phyloP scores from a whole-genome alignment of 1,284 basidiomycete genomes.

The Thecaphora thlaspeos region DNA sequence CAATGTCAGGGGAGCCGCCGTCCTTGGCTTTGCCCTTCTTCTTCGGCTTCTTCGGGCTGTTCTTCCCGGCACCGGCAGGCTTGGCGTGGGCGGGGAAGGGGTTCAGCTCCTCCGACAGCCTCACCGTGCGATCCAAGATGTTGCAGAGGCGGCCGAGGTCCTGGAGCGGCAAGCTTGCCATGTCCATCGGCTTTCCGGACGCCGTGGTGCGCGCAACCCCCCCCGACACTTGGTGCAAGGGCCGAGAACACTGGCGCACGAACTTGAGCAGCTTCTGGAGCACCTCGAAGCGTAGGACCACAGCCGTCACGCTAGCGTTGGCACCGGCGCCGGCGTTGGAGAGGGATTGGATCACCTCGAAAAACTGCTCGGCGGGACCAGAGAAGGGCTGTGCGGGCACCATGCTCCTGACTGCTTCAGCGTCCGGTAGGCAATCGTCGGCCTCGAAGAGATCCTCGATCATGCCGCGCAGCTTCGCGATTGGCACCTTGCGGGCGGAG shows the following conservation, averaged over 20 bases:
- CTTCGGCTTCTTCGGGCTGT: slow-evolving; percentile 19
- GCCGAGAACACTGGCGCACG: slow-evolving; percentile 23
- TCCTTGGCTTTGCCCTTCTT: slow-evolving; percentile 9
- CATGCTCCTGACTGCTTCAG: slow-evolving; percentile 65
- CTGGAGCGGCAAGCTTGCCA: slow-evolving; percentile 10
- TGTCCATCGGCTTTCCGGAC: slow-evolving; percentile 3
- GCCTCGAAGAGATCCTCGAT: slow-evolving; percentile 86
- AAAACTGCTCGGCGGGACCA: slow-evolving; percentile 63
- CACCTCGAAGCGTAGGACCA: slow-evolving; percentile 21
- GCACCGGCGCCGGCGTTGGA: slow-evolving; percentile 10
- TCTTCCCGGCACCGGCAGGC: slow-evolving; percentile 6
- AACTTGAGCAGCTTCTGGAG: slow-evolving; percentile 36
- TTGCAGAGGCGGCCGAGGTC: slow-evolving; percentile 28
- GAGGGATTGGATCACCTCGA: slow-evolving; percentile 27
- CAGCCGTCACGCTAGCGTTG: slow-evolving; percentile 3
- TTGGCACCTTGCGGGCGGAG: slow-evolving; percentile 58
- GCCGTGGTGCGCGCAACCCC: background rate
- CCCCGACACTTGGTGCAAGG: slow-evolving; percentile 12
- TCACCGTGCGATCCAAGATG: slow-evolving; percentile 37
- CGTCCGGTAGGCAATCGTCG: slow-evolving; percentile 73
- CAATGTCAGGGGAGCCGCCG: background rate
- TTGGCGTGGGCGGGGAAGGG: slow-evolving; percentile 30
- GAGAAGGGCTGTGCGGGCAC: slow-evolving; percentile 67
- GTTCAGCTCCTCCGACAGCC: slow-evolving; percentile 20
- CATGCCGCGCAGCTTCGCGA: slow-evolving; percentile 71